Evolutionary conservation across 2,329 filamentous ascomycete genomes (phyloP).

Genomic region (Sordariomycetes sp.): DNA sequence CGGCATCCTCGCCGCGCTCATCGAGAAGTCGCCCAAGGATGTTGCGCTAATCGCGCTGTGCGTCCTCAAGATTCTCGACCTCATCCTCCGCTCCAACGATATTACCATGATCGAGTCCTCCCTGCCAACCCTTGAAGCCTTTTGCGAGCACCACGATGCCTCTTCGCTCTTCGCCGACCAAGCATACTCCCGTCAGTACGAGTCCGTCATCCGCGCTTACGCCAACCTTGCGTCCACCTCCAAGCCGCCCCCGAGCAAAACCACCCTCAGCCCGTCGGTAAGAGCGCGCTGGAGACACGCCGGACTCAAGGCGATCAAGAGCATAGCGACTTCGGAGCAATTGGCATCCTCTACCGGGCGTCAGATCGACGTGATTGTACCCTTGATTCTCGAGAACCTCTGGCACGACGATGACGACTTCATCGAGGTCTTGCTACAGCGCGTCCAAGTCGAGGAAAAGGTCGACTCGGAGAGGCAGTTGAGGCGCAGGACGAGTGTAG

Average conservation of each 20-base stretch:
- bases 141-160: conserved; percentile 82
- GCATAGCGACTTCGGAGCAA: conserved; percentile 70
- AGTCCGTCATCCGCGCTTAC: conserved; percentile 72
- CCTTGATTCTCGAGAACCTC: conserved; percentile 78
- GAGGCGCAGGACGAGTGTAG: conserved; percentile 66
- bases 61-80: conserved; percentile 75
- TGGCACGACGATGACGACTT: conserved; percentile 66
- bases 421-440: conserved; percentile 57
- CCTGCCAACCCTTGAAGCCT: conserved; percentile 74
- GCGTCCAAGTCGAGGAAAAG: conserved; percentile 60
- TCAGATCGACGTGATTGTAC: conserved; percentile 71
- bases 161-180: conserved; percentile 80
- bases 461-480: conserved; percentile 53
- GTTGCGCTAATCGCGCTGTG: conserved; percentile 80
- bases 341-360: conserved; percentile 66
- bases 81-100: conserved; percentile 76
- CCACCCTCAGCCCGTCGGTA: conserved; percentile 58
- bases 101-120: conserved; percentile 91
- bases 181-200: conserved; percentile 72
- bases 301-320: conserved; percentile 70
- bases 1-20: conserved; percentile 81
- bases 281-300: conserved; percentile 69
- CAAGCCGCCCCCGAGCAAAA: conserved; percentile 42
- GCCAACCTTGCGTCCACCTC: conserved; percentile 68
- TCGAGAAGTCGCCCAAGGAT: conserved; percentile 88